Conservation (phyloP, 371 early-diverging fungal genomes). For the Apophysomyces variabilis region DNA sequence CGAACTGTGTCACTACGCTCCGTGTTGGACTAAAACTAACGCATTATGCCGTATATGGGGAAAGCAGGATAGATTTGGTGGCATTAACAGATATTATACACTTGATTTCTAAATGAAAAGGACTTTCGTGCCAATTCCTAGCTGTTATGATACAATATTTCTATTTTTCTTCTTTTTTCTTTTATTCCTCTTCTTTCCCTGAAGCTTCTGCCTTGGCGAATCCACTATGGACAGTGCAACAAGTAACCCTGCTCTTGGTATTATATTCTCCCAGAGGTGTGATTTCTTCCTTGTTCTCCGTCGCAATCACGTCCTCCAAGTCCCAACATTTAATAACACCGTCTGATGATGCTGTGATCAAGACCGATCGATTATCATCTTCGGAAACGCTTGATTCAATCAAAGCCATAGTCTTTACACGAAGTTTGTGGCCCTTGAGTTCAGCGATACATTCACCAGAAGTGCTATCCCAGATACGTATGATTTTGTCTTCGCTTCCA, state of each 20-base stretch:
- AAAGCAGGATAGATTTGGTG: no score
- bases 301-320: slow-evolving; percentile 41
- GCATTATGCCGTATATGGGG: no score
- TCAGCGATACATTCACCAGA: slow-evolving; percentile 62
- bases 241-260: slow-evolving; percentile 71
- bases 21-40: no score
- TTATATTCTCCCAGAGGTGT: slow-evolving; percentile 65
- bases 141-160: no score
- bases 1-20: no score
- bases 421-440: slow-evolving; percentile 61
- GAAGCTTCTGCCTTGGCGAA: slow-evolving; percentile 22
- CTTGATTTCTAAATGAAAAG: slow-evolving; percentile 18
- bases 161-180: no score
- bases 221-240: slow-evolving; percentile 52
- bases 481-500: slow-evolving; percentile 75
- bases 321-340: slow-evolving; percentile 78
- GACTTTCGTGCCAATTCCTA: no score
- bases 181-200: no score
- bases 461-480: slow-evolving; percentile 65
- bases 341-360: slow-evolving; percentile 73
- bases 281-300: slow-evolving; percentile 28
- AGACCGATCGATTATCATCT: slow-evolving; percentile 43
- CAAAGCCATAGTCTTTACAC: slow-evolving; percentile 51
- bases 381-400: slow-evolving; percentile 34
- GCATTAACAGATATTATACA: no score